These are phyloP conservation scores for Pseudonitzschia delicatissima DNA, from an alignment of 108 stramenopile species.

Conservation along the genomic window DNA sequence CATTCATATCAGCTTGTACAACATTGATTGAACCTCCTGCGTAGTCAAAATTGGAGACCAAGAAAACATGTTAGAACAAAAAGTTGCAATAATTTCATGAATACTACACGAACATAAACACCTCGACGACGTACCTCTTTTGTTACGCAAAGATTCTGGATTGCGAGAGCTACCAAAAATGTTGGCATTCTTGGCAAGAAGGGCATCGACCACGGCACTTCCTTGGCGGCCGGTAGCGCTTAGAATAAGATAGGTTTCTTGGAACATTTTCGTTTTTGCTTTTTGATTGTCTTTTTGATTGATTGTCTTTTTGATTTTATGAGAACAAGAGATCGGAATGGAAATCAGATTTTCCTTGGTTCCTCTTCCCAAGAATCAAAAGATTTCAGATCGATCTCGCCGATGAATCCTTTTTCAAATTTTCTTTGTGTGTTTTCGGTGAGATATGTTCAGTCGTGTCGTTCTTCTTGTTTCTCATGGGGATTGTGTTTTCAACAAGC, in stretches of 20 bases:
- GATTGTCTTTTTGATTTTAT: background rate
- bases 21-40: background rate
- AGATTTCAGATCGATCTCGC: no score
- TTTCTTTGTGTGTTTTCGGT: no score
- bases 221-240: constrained; percentile 32
- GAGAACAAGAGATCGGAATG: background rate
- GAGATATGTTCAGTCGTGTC: no score
- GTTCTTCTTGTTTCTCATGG: no score
- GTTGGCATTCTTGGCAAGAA: constrained; percentile 22
- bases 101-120: constrained; percentile 15
- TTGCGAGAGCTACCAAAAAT: constrained; percentile 33
- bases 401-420: no score
- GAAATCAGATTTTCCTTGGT: background rate
- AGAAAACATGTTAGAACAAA: no score
- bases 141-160: constrained; percentile 9
- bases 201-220: constrained; percentile 30
- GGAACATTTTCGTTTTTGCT: background rate
- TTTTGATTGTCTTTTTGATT: background rate
- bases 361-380: no score
- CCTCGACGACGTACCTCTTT: background rate
- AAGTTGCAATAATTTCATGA: no score
- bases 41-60: background rate
- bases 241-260: constrained; percentile 28
- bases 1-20: constrained; percentile 25
- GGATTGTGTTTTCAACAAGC: no score